phyloP scores from a whole-genome alignment of 805 yeast species.

The Suhomyces sp. region DNA sequence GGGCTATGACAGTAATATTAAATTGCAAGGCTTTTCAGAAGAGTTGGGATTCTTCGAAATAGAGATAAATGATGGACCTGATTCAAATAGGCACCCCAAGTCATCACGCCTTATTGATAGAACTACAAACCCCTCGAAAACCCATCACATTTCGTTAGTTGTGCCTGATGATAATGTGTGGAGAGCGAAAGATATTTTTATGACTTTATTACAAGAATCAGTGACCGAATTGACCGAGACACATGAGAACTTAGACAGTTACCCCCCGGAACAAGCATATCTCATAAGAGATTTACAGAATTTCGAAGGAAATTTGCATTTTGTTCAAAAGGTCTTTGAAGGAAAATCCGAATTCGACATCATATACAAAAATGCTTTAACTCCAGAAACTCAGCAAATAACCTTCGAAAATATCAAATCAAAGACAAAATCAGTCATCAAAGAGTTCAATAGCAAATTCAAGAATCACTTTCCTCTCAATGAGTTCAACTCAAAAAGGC shows the following conservation, averaged over 20 bases:
- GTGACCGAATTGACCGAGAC: slow-evolving; percentile 43
- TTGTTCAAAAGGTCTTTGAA: slow-evolving; percentile 69
- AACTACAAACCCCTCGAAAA: slow-evolving; percentile 52
- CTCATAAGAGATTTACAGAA: slow-evolving; percentile 55
- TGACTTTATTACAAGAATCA: slow-evolving; percentile 67
- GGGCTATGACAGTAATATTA: slow-evolving; percentile 38
- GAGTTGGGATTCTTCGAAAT: slow-evolving; percentile 68
- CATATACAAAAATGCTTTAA: slow-evolving; percentile 48
- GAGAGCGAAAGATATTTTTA: slow-evolving; percentile 75
- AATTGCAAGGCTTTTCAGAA: slow-evolving; percentile 46
- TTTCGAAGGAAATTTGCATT: slow-evolving; percentile 75
- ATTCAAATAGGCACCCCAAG: slow-evolving; percentile 42
- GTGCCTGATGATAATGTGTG: slow-evolving; percentile 73
- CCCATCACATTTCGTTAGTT: slow-evolving; percentile 65
- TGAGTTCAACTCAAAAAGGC: slow-evolving; percentile 32
- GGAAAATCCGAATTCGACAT: slow-evolving; percentile 78
- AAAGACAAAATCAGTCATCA: slow-evolving; percentile 30
- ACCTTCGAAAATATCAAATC: slow-evolving; percentile 32
- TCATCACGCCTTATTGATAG: slow-evolving; percentile 27
- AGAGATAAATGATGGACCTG: slow-evolving; percentile 55
- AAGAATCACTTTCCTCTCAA: slow-evolving; percentile 45
- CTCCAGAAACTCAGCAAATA: slow-evolving; percentile 39
- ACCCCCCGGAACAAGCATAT: slow-evolving; percentile 51
- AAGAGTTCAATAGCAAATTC: slow-evolving; percentile 53
- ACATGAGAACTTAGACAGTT: slow-evolving; percentile 16